Evolutionary conservation across 2,329 filamentous ascomycete species (phyloP).

Genomic region (Penicillium fuscoglaucum): DNA sequence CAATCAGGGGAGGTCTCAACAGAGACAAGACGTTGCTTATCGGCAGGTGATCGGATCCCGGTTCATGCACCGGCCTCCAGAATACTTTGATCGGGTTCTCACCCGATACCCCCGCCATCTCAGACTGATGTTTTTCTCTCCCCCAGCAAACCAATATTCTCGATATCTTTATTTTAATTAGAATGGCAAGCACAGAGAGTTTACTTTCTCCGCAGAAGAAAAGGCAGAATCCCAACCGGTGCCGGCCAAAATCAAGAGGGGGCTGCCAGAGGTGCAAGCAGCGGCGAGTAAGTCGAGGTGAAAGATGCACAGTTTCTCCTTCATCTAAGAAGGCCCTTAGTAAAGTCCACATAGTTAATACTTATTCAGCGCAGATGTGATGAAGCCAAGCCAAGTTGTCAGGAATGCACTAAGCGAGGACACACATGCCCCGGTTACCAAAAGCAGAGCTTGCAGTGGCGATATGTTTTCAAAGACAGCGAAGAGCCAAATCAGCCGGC

Average conservation of each 20-base stretch:
- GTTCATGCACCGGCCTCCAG: not conserved
- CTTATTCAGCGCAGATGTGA: slow-evolving; percentile 24
- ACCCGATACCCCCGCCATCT: slow-evolving; percentile 1
- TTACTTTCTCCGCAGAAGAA: slow-evolving; percentile 13
- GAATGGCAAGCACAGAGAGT: slow-evolving; percentile 2
- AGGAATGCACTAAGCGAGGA: slow-evolving; percentile 22
- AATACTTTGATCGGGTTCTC: slow-evolving; percentile 4
- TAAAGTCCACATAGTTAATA: not conserved
- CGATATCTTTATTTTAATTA: not conserved
- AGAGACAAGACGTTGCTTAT: not conserved
- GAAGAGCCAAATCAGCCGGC: not conserved
- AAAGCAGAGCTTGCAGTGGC: slow-evolving; percentile 25
- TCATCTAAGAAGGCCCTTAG: not conserved
- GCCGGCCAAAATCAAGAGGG: slow-evolving; percentile 25
- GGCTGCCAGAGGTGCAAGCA: slow-evolving; percentile 28
- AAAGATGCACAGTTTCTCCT: slow-evolving; percentile 13
- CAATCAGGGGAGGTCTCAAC: not conserved
- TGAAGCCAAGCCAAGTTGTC: slow-evolving; percentile 26
- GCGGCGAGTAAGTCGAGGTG: slow-evolving; percentile 26
- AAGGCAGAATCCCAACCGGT: slow-evolving; percentile 26
- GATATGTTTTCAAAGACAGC: slow-evolving; percentile 22
- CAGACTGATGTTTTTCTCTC: not conserved
- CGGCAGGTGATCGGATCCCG: slow-evolving; percentile 12
- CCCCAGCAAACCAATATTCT: not conserved
- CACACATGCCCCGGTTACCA: slow-evolving; percentile 24